Conservation (phyloP, 257 asterid genomes). For the Buddleja alternifolia region DNA sequence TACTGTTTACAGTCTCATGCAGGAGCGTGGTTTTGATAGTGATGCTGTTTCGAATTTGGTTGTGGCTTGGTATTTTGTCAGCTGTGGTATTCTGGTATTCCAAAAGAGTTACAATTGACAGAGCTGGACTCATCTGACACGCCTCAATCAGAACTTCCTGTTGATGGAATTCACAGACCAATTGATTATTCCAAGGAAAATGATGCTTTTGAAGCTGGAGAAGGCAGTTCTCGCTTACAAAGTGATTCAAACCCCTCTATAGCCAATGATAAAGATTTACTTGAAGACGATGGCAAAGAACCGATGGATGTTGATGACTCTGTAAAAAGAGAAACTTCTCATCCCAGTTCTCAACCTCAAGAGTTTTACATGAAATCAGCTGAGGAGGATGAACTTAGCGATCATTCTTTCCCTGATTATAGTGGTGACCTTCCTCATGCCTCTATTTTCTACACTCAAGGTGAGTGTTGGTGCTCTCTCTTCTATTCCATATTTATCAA, state of each 20-base stretch:
- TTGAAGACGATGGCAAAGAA: conserved; percentile 32
- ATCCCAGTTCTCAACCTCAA: conserved; percentile 35
- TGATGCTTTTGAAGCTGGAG: conserved; percentile 47
- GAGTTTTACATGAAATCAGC: conserved; percentile 34
- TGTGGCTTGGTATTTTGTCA: conserved; percentile 74
- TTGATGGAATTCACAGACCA: conserved; percentile 37
- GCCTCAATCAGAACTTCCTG: conserved; percentile 45
- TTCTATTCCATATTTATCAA: conserved; percentile 16
- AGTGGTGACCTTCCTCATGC: conserved; percentile 47
- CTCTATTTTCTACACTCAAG: conserved; percentile 69
- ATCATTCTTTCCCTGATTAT: conserved; percentile 31
- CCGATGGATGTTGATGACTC: conserved; percentile 41
- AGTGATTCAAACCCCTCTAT: conserved; percentile 64
- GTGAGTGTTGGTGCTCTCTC: conserved; percentile 40
- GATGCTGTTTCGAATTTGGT: conserved; percentile 73
- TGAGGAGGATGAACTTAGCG: conserved; percentile 43
- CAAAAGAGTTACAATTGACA: conserved; percentile 58
- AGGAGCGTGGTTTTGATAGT: conserved; percentile 61
- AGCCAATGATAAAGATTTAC: conserved; percentile 55
- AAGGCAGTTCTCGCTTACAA: conserved; percentile 31
- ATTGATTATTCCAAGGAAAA: conserved; percentile 44
- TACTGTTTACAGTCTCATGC: conserved; percentile 60
- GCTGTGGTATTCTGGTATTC: conserved; percentile 71
- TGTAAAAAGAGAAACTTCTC: conserved; percentile 41
- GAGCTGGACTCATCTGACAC: conserved; percentile 35